phyloP scores from a whole-genome alignment of 169 alveolate species.

The Plasmodium gonderi region DNA sequence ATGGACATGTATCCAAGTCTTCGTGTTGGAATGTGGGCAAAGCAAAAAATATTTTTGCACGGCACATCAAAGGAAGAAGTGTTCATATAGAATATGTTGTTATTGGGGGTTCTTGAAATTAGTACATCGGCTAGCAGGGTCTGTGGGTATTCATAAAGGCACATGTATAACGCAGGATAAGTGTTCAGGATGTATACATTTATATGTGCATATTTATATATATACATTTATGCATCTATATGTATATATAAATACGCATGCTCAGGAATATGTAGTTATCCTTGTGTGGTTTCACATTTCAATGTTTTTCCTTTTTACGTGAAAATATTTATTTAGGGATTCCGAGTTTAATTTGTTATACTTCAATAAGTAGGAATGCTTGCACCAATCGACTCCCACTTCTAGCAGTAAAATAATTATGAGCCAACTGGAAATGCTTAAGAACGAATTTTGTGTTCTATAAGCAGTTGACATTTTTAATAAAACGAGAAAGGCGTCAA shows the following conservation, averaged over 20 bases:
- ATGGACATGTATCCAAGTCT: constrained; percentile 84
- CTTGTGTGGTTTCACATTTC: neutral
- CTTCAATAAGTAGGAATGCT: constrained; percentile 87
- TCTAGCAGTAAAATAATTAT: constrained; percentile 83
- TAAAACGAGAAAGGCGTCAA: constrained; percentile 89
- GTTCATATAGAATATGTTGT: constrained; percentile 60
- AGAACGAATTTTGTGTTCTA: constrained; percentile 78
- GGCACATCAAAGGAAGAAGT: constrained; percentile 76
- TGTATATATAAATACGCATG: neutral
- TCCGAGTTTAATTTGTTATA: constrained; percentile 85
- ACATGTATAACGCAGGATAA: too few relatives aligned
- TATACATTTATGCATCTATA: neutral
- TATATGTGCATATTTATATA: neutral
- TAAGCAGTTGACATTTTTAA: constrained; percentile 87
- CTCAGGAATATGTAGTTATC: neutral
- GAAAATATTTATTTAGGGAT: constrained; percentile 78
- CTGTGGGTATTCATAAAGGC: neutral
- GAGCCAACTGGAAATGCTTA: constrained; percentile 83
- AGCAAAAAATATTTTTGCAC: constrained; percentile 80
- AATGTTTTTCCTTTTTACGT: neutral
- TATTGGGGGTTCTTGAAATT: constrained; percentile 76
- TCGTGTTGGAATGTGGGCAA: constrained; percentile 84
- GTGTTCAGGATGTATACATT: neutral
- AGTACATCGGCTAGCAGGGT: constrained; percentile 80
- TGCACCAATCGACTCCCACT: constrained; percentile 88